These are phyloP conservation scores for Penicillium freii DNA, from an alignment of 2,329 filamentous ascomycete genomes.

Conservation along the genomic window DNA sequence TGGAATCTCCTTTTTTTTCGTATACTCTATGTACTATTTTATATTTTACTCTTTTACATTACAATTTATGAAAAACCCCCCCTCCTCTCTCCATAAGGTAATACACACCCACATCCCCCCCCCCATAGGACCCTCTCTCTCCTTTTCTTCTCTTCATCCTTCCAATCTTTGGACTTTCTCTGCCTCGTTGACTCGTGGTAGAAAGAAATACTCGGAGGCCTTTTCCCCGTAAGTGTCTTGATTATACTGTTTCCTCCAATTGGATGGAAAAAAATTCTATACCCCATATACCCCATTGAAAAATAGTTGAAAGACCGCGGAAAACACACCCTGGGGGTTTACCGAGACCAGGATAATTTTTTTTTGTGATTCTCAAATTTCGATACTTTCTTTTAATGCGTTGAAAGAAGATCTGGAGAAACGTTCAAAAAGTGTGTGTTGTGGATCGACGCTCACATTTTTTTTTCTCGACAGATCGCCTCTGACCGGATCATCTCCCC, in stretches of 20 bases:
- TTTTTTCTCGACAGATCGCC: constrained; percentile 26
- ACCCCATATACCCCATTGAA: not conserved
- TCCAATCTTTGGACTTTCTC: constrained; percentile 10
- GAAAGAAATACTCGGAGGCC: constrained; percentile 24
- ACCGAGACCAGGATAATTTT: not conserved
- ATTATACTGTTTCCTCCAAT: not conserved
- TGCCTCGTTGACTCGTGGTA: constrained; percentile 40
- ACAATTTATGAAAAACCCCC: constrained; percentile 11
- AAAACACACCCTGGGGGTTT: not conserved
- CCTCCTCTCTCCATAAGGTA: constrained; percentile 16
- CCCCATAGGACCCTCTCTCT: constrained; percentile 22
- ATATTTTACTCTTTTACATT: not conserved
- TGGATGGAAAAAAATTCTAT: not conserved
- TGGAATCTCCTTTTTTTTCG: not conserved
- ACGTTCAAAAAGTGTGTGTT: constrained; percentile 3
- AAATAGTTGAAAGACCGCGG: not conserved
- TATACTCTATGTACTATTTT: not conserved
- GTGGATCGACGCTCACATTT: constrained; percentile 19
- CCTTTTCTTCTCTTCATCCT: constrained; percentile 22
- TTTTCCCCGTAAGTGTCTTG: constrained; percentile 29
- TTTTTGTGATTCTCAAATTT: not conserved
- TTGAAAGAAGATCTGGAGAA: constrained; percentile 1
- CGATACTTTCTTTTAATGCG: not conserved
- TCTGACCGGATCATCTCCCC: constrained; percentile 28
- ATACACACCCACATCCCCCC: constrained; percentile 14